A percentile compares a stretch with the other conserved stretches of the same genome.
Conservation (phyloP, 73 alveolate genomes). For the Tetrahymena thermophila region DNA sequence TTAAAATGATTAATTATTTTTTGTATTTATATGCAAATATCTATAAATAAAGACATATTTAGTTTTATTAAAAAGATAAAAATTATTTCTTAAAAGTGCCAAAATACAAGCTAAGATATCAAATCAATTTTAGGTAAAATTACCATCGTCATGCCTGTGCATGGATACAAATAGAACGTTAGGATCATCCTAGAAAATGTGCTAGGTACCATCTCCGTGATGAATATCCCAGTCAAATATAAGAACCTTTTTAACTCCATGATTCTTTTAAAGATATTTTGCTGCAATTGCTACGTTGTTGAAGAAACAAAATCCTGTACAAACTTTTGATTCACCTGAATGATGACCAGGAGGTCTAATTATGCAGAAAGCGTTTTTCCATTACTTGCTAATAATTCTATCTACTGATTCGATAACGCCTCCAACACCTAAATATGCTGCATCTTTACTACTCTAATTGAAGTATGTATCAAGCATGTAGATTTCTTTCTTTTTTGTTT, state of each 20-base stretch:
- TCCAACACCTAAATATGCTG: conserved; percentile 18
- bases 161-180: conserved; percentile 80
- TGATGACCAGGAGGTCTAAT: conserved; percentile 99
- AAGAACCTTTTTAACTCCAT: conserved; percentile 61
- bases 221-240: conserved; percentile 99
- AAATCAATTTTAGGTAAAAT: neutral
- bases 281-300: conserved; percentile 97
- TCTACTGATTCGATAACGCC: conserved; percentile 21
- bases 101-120: too few species aligned
- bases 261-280: conserved; percentile 59
- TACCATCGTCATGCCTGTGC: conserved; percentile 86
- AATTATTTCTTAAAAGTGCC: neutral
- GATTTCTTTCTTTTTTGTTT: neutral
- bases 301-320: conserved; percentile 88
- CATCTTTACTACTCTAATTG: neutral
- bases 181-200: conserved; percentile 78
- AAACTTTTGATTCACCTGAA: conserved; percentile 58
- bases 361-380: conserved; percentile 21
- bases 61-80: too few species aligned
- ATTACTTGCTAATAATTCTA: neutral
- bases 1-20: neutral
- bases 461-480: conserved; percentile 7
- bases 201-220: conserved; percentile 98
- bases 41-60: neutral
- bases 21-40: neutral